These are phyloP conservation scores for Nymphaea thermarum DNA, from an alignment of 164 flowering plant genomes.

Conservation along the genomic window DNA sequence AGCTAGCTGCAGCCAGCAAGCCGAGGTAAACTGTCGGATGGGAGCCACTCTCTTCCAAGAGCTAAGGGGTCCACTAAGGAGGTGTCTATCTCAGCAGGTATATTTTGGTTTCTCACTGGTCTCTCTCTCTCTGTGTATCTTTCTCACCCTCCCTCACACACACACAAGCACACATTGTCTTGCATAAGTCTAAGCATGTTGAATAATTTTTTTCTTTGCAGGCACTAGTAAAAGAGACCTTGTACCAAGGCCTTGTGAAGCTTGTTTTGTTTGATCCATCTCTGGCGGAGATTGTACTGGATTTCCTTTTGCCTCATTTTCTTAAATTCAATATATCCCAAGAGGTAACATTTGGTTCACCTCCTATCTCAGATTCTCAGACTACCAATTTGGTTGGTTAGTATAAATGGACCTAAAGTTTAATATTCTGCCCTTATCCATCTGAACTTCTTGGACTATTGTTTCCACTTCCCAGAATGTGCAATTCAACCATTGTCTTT, in stretches of 20 bases:
- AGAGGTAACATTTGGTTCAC: not conserved
- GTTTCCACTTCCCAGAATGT: no score
- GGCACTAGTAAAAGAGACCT: constrained; percentile 55
- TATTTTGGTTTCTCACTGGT: constrained; percentile 1
- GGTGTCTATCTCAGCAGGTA: constrained; percentile 89
- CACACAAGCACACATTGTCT: not conserved
- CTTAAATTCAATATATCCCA: constrained; percentile 18
- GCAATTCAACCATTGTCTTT: not conserved
- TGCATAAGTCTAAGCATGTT: not conserved
- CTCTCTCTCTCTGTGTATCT: not conserved
- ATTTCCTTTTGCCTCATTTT: constrained; percentile 74
- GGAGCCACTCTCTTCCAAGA: constrained; percentile 57
- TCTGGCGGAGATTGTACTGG: constrained; percentile 33
- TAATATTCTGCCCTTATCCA: constrained; percentile 41
- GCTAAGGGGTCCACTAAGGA: constrained; percentile 65
- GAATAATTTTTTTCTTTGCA: constrained; percentile 9
- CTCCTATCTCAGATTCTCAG: not conserved
- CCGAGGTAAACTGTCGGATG: constrained; percentile 22
- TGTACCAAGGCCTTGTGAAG: constrained; percentile 61
- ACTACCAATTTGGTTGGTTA: not conserved
- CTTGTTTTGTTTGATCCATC: constrained; percentile 60
- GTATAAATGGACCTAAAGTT: not conserved
- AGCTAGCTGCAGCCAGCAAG: constrained; percentile 86
- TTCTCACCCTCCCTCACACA: not conserved
- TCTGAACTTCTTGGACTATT: not conserved